Base-by-base conservation (phyloP, 2,329 filamentous ascomycete genomes). In the Trichoderma gracile region DNA sequence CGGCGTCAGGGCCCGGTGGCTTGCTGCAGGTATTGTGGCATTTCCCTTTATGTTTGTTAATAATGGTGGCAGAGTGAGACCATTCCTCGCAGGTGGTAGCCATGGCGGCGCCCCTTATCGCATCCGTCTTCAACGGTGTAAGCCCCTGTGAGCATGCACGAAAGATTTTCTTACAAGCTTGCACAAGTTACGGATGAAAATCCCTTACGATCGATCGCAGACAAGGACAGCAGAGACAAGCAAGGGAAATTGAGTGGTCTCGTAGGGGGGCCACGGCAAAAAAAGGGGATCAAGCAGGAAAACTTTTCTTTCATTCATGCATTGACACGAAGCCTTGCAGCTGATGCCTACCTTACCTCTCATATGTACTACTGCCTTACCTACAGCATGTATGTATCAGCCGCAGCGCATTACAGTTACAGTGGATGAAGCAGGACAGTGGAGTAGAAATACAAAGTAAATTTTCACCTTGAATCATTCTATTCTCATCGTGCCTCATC, bases 291-390 rank as follows among this genome's bases (percentile, higher is more conserved):
- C 27, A 30, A 25, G 15, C 15, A 57, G 33, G 43, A 49, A 58
- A 57, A 45, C 23, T 42, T 61, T 53, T 52, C 33, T 30, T 33
- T 19, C 58, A 33, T 38, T 43, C 58, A 52, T 61, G 58, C 57
- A 30, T 43, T 27, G 47, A 59, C 54, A 30, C 42, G 54, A 57
- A 38, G 33, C 33, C 12, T 14, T 38, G 33, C 33, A 38, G 33
- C 33, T 27, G 7, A 27, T 27, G 7, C 25, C 25, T 27, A 27
- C 25, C 25, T 27, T 27, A 5, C 2, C n/a, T n/a, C n/a, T n/a
- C n/a, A n/a, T n/a, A n/a, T n/a, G n/a, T n/a, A n/a, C 25, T 27
- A 27, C 25, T 27, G 7, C 25, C 25, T 27, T 5, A 38, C 33
- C 33, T 38, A 14, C 33, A 38, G 33, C 33, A 38, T 38, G 33